phyloP scores from a whole-genome alignment of 768 basidiomycete genomes.

The Dictyophora rubrovolvata region DNA sequence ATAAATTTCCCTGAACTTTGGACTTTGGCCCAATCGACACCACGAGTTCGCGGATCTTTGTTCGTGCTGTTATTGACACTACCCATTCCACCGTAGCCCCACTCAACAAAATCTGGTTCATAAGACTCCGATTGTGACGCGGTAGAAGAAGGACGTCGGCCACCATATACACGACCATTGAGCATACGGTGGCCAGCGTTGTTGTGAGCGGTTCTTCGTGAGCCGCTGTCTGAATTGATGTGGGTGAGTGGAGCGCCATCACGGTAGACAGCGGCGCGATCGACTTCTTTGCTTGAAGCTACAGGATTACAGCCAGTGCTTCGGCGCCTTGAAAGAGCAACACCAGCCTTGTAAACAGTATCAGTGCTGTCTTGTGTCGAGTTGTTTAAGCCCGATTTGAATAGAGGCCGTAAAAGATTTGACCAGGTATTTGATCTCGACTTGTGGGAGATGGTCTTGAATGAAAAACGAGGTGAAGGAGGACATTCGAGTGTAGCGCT shows the following conservation, averaged over 20 bases:
- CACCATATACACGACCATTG: slow-evolving; percentile 78
- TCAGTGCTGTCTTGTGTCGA: background rate
- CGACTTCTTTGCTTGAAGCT: slow-evolving; percentile 25
- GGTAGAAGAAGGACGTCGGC: background rate
- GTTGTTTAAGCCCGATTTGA: slow-evolving; percentile 3
- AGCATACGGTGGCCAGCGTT: slow-evolving; percentile 51
- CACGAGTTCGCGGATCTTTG: slow-evolving; percentile 16
- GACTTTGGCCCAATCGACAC: slow-evolving; percentile 26
- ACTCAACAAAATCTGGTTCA: slow-evolving; percentile 83
- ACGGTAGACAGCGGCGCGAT: slow-evolving; percentile 25
- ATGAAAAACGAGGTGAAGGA: slow-evolving; percentile 14
- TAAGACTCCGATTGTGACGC: slow-evolving; percentile 26
- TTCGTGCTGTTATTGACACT: slow-evolving; percentile 26
- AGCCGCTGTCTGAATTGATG: slow-evolving; percentile 19
- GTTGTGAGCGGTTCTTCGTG: slow-evolving; percentile 12
- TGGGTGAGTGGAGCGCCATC: slow-evolving; percentile 16
- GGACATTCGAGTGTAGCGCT: slow-evolving; percentile 14
- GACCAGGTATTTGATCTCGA: slow-evolving; percentile 1
- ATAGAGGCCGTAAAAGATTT: slow-evolving; percentile 4
- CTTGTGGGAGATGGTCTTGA: slow-evolving; percentile 12
- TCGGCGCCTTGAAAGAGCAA: slow-evolving; percentile 15
- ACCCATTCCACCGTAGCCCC: slow-evolving; percentile 87
- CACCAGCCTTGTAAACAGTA: slow-evolving; percentile 8
- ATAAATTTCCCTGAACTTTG: slow-evolving; percentile 20
- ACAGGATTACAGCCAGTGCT: slow-evolving; percentile 13